Conservation (phyloP, 805 yeast genomes). For the Pichia thaimueangensis region DNA sequence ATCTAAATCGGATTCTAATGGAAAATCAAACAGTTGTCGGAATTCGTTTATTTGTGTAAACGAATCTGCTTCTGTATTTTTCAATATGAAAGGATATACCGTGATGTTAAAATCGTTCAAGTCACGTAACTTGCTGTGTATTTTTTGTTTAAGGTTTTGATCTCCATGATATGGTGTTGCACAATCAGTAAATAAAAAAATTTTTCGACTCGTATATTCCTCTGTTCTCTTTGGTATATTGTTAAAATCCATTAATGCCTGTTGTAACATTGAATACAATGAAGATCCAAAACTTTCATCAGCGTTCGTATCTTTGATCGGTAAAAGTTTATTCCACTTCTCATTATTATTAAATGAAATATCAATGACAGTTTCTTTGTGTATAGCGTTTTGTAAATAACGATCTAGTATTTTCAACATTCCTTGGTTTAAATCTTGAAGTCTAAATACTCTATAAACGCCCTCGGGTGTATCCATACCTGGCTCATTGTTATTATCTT, state of each 20-base stretch:
- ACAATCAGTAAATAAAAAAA: conserved; percentile 70
- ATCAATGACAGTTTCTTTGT: conserved; percentile 3
- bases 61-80: conserved; percentile 40
- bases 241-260: conserved; percentile 50
- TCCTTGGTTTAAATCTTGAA: conserved; percentile 48
- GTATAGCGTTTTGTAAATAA: conserved; percentile 36
- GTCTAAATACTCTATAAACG: conserved; percentile 42
- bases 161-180: conserved; percentile 54
- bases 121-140: conserved; percentile 56
- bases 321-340: conserved; percentile 24
- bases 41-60: conserved; percentile 9
- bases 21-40: conserved; percentile 9
- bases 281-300: conserved; percentile 27
- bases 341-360: conserved; percentile 5
- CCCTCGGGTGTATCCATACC: conserved; percentile 30
- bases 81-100: conserved; percentile 59
- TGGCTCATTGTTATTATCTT: conserved; percentile 13
- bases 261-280: conserved; percentile 40
- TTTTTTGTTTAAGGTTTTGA: conserved; percentile 36
- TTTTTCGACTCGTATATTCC: conserved; percentile 47
- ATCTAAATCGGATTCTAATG: conserved; percentile 1
- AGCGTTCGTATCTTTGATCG: conserved; percentile 18
- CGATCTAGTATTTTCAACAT: conserved; percentile 53
- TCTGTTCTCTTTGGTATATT: conserved; percentile 34
- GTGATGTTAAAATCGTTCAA: conserved; percentile 46